Evolutionary conservation across 148 eudicot genomes (phyloP).

Genomic region (Arctostaphylos glauca): DNA sequence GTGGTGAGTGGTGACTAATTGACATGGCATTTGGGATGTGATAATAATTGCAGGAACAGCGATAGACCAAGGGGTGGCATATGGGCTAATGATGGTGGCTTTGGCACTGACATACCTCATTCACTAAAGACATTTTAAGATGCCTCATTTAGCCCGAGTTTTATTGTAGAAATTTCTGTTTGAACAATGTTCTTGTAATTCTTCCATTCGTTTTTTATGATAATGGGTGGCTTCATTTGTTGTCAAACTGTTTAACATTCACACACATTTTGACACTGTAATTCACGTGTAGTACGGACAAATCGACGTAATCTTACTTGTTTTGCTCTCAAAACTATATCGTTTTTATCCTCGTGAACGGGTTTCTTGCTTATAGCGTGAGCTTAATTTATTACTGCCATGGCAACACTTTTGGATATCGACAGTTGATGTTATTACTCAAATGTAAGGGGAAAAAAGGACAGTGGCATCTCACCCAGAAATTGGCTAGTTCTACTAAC

Average conservation of each 20-base stretch:
- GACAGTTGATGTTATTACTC: background rate
- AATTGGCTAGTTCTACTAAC: no score
- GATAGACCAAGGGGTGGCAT: constrained; percentile 61
- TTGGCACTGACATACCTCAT: constrained; percentile 60
- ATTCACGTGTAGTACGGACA: no score
- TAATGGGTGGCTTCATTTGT: background rate
- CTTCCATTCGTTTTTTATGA: constrained; percentile 1
- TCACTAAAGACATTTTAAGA: constrained; percentile 26
- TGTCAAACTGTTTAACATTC: background rate
- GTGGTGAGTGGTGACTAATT: background rate
- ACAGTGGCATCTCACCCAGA: no score
- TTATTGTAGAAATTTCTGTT: background rate
- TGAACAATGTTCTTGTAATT: background rate
- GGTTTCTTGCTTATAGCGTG: background rate
- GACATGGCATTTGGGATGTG: background rate
- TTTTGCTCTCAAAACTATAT: no score
- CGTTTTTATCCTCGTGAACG: background rate
- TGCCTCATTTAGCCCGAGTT: background rate
- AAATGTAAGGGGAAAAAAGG: no score
- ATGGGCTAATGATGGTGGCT: constrained; percentile 52
- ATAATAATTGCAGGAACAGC: constrained; percentile 41
- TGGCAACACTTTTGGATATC: background rate
- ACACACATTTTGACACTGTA: background rate
- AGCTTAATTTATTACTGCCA: background rate
- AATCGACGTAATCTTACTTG: no score